These are phyloP conservation scores for Gossypium sturtianum DNA, from an alignment of 345 rosid species.

Conservation along the genomic window DNA sequence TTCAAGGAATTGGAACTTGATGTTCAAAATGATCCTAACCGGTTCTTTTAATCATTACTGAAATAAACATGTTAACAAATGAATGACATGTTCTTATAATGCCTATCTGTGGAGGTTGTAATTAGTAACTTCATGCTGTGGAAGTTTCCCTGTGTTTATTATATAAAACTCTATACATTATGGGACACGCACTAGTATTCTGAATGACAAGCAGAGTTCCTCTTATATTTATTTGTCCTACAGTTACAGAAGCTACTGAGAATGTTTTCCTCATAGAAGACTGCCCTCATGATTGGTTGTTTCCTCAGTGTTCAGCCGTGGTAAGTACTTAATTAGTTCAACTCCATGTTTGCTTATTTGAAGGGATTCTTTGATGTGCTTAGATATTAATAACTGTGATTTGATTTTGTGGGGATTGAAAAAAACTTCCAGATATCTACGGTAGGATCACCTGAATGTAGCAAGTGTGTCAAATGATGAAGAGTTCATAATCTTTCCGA, in stretches of 20 bases:
- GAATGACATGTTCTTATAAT: background rate
- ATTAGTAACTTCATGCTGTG: background rate
- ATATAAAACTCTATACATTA: background rate
- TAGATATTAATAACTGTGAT: background rate
- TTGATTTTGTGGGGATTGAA: background rate
- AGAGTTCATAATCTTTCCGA: background rate
- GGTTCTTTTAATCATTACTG: background rate
- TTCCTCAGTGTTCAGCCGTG: slow-evolving; percentile 96
- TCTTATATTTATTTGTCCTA: slow-evolving; percentile 15
- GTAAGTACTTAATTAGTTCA: slow-evolving; percentile 32
- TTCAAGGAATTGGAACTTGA: background rate
- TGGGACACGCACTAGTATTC: background rate
- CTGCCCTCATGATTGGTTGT: slow-evolving; percentile 99
- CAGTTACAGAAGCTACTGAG: slow-evolving; percentile 72
- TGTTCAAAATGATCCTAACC: background rate
- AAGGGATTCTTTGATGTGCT: background rate
- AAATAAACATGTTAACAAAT: background rate
- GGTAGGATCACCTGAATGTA: background rate
- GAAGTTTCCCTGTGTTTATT: background rate
- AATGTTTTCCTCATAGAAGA: slow-evolving; percentile 75
- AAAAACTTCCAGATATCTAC: background rate
- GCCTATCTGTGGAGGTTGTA: background rate
- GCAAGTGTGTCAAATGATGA: background rate
- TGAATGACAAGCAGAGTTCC: background rate
- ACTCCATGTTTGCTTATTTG: background rate